Conservation (phyloP, 2,329 filamentous ascomycete species). For the Aspergillaceae sp. region DNA sequence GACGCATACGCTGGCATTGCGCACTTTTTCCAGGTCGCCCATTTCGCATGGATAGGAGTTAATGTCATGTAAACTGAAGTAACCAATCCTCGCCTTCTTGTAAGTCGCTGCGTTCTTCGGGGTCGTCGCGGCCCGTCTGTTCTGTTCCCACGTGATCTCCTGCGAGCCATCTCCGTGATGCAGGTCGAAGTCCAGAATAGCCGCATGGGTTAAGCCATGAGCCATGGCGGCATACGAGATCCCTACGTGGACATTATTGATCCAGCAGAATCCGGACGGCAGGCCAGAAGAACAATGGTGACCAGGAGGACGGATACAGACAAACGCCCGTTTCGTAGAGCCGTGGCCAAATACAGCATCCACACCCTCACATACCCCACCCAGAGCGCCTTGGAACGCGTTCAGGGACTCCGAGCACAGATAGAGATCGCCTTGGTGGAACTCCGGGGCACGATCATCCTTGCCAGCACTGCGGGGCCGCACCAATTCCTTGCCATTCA, state of each 20-base stretch:
- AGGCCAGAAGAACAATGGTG: conserved; percentile 87
- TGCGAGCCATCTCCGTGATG: conserved; percentile 96
- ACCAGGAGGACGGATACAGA: conserved; percentile 84
- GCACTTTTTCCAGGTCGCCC: conserved; percentile 88
- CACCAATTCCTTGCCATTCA: conserved; percentile 67
- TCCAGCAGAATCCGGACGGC: conserved; percentile 95
- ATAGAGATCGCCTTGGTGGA: conserved; percentile 88
- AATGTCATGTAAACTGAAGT: conserved; percentile 96
- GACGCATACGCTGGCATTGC: conserved; percentile 86
- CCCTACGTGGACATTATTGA: conserved; percentile 96
- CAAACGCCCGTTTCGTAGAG: conserved; percentile 71
- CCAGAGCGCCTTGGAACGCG: conserved; percentile 83
- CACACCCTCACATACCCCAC: conserved; percentile 87
- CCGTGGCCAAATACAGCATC: conserved; percentile 65
- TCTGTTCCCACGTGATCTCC: conserved; percentile 84
- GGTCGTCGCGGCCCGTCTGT: conserved; percentile 56
- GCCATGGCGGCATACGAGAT: conserved; percentile 81
- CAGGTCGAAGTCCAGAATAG: conserved; percentile 85
- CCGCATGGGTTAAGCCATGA: conserved; percentile 84
- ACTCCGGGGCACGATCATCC: conserved; percentile 38
- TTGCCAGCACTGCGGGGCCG: conserved; percentile 44
- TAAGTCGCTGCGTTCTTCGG: conserved; percentile 63
- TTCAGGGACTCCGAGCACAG: conserved; percentile 76
- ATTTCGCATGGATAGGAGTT: conserved; percentile 95
- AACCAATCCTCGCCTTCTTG: conserved; percentile 84